Evolutionary conservation across 2,329 filamentous ascomycete genomes (phyloP), one percentile per base, ranked within the genome.

Genomic region (Penicillium sp.): DNA sequence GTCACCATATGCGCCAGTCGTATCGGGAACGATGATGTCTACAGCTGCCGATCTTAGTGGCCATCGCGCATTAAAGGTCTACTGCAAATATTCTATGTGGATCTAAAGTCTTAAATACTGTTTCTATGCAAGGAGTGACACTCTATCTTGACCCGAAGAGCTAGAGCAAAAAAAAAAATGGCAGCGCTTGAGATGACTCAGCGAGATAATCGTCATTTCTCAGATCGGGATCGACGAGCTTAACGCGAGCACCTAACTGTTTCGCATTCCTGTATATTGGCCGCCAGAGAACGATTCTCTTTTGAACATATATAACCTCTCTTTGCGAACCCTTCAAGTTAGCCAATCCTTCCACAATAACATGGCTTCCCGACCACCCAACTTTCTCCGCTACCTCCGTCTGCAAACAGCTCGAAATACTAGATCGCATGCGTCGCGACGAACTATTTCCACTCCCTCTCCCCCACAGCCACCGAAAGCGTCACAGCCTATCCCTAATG

Each of bases 371-470:
- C 58, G 49, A 31, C 46, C 58, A 38, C 33, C 43, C 33, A 55
- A n/a, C 29, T 37, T 61, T 29, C 51, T 61, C 46, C 64, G 60
- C 21, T 55, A 50, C 48, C 46, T 69, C 50, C 63, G 59, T 51
- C 52, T 62, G 37, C 57, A 59, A 58, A 57, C 55, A 37, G 37
- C 43, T 33, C 55, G 55, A 35, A 33, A 47, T 31, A 54, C 41
- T 50, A 42, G 41, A 42, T 50, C 43, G 45, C 50, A 29, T 35
- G 27, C 42, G 12, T 52, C 59, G 12, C 66, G 66, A 27, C 65
- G 69, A 41, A 49, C 43, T 23, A 56, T 69, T 21, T 67, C 70
- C 13, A 68, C 68, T 13, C 61, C 67, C 25, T 40, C 67, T 33
- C 50, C 59, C 29, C 43, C 62, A 37, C 53, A 48, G 23, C 51